Evolutionary conservation across 2,329 filamentous ascomycete genomes (phyloP), one percentile per base, ranked within the genome.

Genomic region (Xylaria hypoxylon): DNA sequence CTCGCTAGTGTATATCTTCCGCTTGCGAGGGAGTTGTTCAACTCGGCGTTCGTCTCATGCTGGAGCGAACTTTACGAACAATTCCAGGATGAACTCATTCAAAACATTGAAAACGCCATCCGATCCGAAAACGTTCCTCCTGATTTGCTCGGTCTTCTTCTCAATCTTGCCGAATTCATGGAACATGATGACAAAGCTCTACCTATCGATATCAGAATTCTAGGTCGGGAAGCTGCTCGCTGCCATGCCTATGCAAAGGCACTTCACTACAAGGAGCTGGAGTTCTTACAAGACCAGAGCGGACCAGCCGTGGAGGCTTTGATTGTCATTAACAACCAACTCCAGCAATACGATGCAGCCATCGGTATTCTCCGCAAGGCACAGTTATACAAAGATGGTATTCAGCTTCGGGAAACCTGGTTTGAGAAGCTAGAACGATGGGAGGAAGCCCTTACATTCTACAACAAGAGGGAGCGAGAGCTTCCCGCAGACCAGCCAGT

Each of bases 141-240:
- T 0, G 96, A 99, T 78, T 91, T 99, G 71, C 84, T 99, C 8
- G 95, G 97, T 67, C 91, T 97, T 56, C 84, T 99, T 31, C 88
- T 99, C 55, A 99, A 99, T 75, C 86, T 99, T 57, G 96, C 96
- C 24, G 96, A 99, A 77, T 99, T 99, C 79, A 99, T 99, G 96
- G 96, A 99, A 77, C 96, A 99, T 76, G 96, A 99, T 74, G 96
- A 99, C 78, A 99, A 99, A 79, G 95, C 96, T 15, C 83, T 99
- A 59, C 96, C 96, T 1, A 99, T 99, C 69, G 96, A 99, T 76
- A 97, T 99, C 70, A 87, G 96, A 55, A 94, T 96, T 10, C 86
- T 99, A 11, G 96, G 96, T 35, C 92, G 95, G 76, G 97, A 98
- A 78, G 96, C 96, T 55, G 95, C 92, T 22, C 95, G 96, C 74